phyloP scores from a whole-genome alignment of 768 basidiomycete genomes.

The Hygrocybe coccinea region DNA sequence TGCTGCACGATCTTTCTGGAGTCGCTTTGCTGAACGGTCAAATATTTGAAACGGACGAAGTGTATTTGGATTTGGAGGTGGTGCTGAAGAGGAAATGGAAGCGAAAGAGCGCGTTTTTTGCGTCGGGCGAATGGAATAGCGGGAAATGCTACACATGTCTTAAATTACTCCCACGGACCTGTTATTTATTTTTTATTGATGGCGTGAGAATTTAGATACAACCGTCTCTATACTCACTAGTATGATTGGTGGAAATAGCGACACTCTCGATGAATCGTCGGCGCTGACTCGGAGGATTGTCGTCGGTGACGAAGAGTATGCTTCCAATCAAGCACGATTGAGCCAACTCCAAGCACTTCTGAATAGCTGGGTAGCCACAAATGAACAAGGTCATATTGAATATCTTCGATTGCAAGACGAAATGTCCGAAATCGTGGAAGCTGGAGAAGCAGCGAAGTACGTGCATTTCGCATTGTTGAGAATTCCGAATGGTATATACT shows the following conservation, averaged over 20 bases:
- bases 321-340: not conserved
- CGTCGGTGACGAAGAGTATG: not conserved
- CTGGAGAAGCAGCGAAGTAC: conserved; percentile 12
- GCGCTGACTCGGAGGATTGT: not conserved
- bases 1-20: conserved; percentile 76
- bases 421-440: conserved; percentile 3
- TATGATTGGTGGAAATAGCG: not conserved
- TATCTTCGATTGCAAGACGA: conserved; percentile 2
- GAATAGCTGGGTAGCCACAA: not conserved
- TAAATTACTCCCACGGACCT: too few species aligned
- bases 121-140: conserved; percentile 3
- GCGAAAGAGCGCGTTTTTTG: conserved; percentile 43
- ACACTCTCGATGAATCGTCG: not conserved
- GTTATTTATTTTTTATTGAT: too few species aligned
- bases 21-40: conserved; percentile 70
- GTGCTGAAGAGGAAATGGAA: conserved; percentile 42
- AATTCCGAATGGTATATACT: too few species aligned
- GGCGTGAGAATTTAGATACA: too few species aligned
- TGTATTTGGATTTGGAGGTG: conserved; percentile 39
- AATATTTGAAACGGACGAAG: conserved; percentile 78
- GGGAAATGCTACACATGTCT: not conserved
- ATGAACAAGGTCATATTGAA: not conserved
- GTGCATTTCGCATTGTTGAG: not conserved
- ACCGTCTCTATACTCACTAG: too few species aligned
- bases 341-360: not conserved